A percentile compares a stretch with the other conserved stretches of the same genome.
Evolutionary conservation across 2,329 filamentous ascomycete species (phyloP).

Genomic region (Sporothrix luriei): DNA sequence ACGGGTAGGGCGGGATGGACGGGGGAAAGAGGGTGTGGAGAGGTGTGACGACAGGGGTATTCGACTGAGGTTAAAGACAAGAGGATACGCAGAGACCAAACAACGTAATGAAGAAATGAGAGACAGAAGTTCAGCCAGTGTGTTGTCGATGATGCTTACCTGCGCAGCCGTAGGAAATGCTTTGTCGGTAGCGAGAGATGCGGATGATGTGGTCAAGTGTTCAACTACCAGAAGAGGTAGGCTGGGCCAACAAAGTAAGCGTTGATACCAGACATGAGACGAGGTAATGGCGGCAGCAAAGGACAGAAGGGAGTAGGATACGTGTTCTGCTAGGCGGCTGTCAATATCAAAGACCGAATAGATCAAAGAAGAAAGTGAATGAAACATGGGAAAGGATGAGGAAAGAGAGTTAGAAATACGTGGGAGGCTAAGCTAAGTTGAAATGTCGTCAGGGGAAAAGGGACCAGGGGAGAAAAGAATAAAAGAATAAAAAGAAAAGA

Average conservation of each 20-base stretch:
- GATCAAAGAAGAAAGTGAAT: not conserved
- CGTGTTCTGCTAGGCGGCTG: constrained; percentile 25
- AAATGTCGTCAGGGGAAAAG: constrained; percentile 18
- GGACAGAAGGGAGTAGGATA: not conserved
- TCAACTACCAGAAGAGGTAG: not conserved
- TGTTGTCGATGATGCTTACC: constrained; percentile 3
- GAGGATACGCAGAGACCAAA: constrained; percentile 11
- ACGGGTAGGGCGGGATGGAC: constrained; percentile 22
- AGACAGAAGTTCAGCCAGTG: not conserved
- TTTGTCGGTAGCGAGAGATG: not conserved
- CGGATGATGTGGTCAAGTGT: not conserved
- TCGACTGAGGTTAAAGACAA: not conserved
- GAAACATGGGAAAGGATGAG: not conserved
- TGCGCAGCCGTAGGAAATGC: constrained; percentile 13
- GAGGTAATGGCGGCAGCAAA: not conserved
- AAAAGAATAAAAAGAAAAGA: not conserved
- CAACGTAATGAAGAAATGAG: not conserved
- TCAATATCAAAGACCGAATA: constrained; percentile 20
- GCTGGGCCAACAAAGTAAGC: not conserved
- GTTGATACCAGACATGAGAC: not conserved
- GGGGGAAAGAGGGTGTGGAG: constrained; percentile 11
- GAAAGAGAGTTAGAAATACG: constrained; percentile 4
- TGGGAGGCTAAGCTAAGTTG: not conserved
- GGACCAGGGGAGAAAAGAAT: not conserved
- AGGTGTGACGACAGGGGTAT: constrained; percentile 11